A percentile compares a stretch with the other conserved stretches of the same genome.
Conservation (phyloP, 2,329 filamentous ascomycete species). For the Chalaropsis thielavioides region DNA sequence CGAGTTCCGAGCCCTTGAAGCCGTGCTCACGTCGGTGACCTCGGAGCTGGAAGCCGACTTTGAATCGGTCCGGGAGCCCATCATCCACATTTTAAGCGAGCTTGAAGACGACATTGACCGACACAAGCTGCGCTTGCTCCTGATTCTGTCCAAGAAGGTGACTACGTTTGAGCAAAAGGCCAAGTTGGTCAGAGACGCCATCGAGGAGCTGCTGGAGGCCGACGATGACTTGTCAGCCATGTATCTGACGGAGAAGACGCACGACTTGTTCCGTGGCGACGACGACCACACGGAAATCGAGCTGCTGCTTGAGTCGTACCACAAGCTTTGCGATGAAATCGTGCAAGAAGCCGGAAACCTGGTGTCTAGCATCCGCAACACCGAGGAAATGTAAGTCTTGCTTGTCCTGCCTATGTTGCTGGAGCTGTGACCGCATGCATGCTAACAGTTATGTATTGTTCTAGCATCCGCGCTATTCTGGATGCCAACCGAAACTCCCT, state of each 20-base stretch:
- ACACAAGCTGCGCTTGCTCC: constrained; percentile 76
- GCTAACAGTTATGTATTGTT: constrained; percentile 20
- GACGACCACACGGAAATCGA: constrained; percentile 94
- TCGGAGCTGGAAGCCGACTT: constrained; percentile 87
- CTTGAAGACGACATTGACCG: constrained; percentile 94
- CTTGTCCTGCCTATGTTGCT: neutral
- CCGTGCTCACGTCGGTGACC: constrained; percentile 86
- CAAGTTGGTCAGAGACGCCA: constrained; percentile 80
- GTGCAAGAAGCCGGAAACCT: constrained; percentile 88
- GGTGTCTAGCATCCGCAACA: constrained; percentile 90
- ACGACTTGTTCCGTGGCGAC: constrained; percentile 56
- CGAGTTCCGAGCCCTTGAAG: constrained; percentile 90
- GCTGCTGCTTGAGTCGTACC: constrained; percentile 91
- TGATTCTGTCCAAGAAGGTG: constrained; percentile 89
- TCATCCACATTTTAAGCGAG: constrained; percentile 74
- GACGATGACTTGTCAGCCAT: constrained; percentile 90
- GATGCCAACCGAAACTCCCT: constrained; percentile 96
- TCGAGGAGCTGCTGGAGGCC: constrained; percentile 87
- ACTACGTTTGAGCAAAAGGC: constrained; percentile 97
- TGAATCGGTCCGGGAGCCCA: constrained; percentile 80
- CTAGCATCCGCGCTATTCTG: constrained; percentile 82
- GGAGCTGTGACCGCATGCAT: neutral
- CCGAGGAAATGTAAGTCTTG: constrained; percentile 76
- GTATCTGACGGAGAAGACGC: constrained; percentile 83
- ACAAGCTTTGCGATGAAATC: constrained; percentile 96